Percentiles rank a stretch among this genome's conserved stretches.
Evolutionary conservation across 306 rosid genomes (phyloP).

Genomic region (Luffa aegyptiaca): DNA sequence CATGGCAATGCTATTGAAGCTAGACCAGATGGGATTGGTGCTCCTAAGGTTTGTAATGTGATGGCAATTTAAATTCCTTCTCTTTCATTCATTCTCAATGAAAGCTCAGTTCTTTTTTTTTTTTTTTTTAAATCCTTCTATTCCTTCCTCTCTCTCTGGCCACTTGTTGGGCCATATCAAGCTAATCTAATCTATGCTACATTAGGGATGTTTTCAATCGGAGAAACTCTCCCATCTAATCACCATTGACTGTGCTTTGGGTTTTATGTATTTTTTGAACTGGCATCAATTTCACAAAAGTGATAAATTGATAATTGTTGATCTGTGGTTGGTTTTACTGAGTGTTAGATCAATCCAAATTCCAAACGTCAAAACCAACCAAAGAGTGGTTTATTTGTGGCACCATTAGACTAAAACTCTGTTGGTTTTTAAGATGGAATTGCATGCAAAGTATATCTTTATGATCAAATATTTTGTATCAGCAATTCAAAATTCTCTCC

Average conservation of each 20-base stretch:
- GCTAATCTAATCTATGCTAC: neutral
- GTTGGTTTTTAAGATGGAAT: neutral
- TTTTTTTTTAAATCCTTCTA: neutral
- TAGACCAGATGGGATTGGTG: slow-evolving; percentile 85
- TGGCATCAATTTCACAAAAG: neutral
- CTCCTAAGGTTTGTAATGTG: slow-evolving; percentile 56
- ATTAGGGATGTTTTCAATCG: neutral
- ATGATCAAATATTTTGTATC: neutral
- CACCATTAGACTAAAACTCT: neutral
- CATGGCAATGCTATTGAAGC: slow-evolving; percentile 86
- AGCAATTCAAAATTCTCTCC: neutral
- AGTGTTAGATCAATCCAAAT: neutral
- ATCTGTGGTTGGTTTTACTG: neutral
- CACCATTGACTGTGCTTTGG: neutral
- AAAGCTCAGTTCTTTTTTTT: too few species aligned
- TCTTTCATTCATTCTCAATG: too few species aligned
- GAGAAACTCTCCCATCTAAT: neutral
- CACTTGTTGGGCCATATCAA: neutral
- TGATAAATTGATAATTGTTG: too few species aligned
- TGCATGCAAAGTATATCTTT: neutral
- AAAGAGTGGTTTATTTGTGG: neutral
- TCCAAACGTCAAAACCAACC: neutral
- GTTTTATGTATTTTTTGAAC: neutral
- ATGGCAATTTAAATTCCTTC: neutral
- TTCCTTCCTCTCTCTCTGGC: neutral